A percentile compares a stretch with the other conserved stretches of the same genome.
Conservation (phyloP, 371 early-diverging fungal genomes). For the Thermomucor indicae-seudaticae region DNA sequence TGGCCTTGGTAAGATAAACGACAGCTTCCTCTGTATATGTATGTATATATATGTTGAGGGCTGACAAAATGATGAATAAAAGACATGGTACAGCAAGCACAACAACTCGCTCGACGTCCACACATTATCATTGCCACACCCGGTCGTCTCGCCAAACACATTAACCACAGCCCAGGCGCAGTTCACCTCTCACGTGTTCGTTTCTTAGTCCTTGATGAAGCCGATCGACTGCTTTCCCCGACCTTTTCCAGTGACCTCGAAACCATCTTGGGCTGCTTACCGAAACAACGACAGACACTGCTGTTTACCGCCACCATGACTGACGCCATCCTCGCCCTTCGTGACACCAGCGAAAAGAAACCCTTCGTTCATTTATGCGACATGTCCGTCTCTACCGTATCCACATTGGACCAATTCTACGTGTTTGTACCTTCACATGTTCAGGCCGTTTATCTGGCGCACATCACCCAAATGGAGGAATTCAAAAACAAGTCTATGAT, state of each 20-base stretch:
- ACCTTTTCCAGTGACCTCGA: slow-evolving; percentile 86
- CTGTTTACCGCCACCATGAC: slow-evolving; percentile 98
- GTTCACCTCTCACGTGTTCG: slow-evolving; percentile 52
- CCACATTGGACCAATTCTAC: slow-evolving; percentile 86
- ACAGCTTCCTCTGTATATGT: neutral
- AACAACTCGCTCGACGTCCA: slow-evolving; percentile 83
- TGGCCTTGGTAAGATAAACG: slow-evolving; percentile 66
- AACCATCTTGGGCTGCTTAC: slow-evolving; percentile 73
- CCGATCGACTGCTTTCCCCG: slow-evolving; percentile 85
- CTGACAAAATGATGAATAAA: too few relatives aligned
- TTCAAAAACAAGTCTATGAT: slow-evolving; percentile 78
- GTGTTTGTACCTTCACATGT: slow-evolving; percentile 93
- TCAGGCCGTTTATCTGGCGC: slow-evolving; percentile 84
- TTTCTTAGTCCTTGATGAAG: slow-evolving; percentile 96
- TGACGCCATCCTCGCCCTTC: slow-evolving; percentile 64
- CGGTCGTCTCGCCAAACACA: slow-evolving; percentile 94
- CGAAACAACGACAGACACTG: slow-evolving; percentile 84
- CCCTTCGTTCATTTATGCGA: slow-evolving; percentile 86
- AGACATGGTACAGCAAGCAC: slow-evolving; percentile 93
- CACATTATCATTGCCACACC: slow-evolving; percentile 98
- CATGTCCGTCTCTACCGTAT: slow-evolving; percentile 76
- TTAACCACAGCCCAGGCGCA: slow-evolving; percentile 70
- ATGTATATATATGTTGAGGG: neutral
- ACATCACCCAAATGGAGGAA: slow-evolving; percentile 70
- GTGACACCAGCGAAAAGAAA: slow-evolving; percentile 37